phyloP scores from a whole-genome alignment of 495 filamentous ascomycete genomes.

The Polyplosphaeria fusca region DNA sequence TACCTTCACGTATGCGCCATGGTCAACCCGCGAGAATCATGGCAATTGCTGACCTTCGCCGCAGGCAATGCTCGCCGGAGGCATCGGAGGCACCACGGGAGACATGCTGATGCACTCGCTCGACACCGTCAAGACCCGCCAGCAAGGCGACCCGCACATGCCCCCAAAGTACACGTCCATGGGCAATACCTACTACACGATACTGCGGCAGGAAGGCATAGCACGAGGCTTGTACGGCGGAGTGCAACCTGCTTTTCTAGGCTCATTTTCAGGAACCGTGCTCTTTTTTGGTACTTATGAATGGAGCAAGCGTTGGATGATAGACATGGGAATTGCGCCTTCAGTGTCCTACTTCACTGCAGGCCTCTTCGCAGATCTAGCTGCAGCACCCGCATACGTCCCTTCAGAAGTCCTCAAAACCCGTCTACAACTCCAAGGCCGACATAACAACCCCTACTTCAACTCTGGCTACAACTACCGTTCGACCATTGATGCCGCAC shows the following conservation, averaged over 20 bases:
- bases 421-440: slow-evolving; percentile 87
- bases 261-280: slow-evolving; percentile 90
- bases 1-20: slow-evolving; percentile 35
- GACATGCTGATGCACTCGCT: slow-evolving; percentile 99
- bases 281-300: slow-evolving; percentile 97
- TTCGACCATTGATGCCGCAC: slow-evolving; percentile 70
- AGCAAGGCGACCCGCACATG: slow-evolving; percentile 90
- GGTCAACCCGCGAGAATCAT: not conserved
- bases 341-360: slow-evolving; percentile 80
- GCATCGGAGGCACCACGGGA: slow-evolving; percentile 82
- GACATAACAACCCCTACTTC: slow-evolving; percentile 91
- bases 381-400: slow-evolving; percentile 88
- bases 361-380: slow-evolving; percentile 86
- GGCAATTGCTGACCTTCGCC: not conserved
- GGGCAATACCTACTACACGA: slow-evolving; percentile 83
- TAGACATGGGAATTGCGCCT: slow-evolving; percentile 75
- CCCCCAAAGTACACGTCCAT: slow-evolving; percentile 90
- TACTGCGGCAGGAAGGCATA: slow-evolving; percentile 88
- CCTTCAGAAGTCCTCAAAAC: slow-evolving; percentile 97
- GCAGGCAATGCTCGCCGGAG: slow-evolving; percentile 92
- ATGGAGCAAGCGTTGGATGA: slow-evolving; percentile 83
- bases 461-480: slow-evolving; percentile 91
- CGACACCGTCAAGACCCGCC: slow-evolving; percentile 98
- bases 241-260: slow-evolving; percentile 81
- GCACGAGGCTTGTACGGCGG: slow-evolving; percentile 88